These are phyloP conservation scores for Lactarius trivialis DNA, from an alignment of 768 basidiomycete species.

Conservation along the genomic window DNA sequence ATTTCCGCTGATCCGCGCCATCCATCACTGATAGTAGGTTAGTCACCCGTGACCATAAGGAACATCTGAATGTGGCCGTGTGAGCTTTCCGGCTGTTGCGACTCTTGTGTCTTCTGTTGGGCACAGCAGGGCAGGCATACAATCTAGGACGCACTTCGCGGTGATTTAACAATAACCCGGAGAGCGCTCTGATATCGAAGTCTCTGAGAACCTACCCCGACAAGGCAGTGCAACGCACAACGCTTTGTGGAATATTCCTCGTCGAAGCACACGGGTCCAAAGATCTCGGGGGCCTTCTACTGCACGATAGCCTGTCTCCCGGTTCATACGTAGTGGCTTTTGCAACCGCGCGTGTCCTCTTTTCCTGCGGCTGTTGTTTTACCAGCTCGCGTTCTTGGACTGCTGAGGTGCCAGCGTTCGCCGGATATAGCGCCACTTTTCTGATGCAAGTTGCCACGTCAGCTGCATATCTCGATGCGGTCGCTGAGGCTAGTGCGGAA, in stretches of 20 bases:
- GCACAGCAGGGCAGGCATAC: neutral
- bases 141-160: neutral
- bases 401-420: neutral
- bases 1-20: neutral
- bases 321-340: neutral
- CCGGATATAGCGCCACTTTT: constrained; percentile 6
- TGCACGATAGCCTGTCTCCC: neutral
- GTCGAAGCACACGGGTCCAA: neutral
- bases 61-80: neutral
- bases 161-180: neutral
- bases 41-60: neutral
- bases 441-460: constrained; percentile 14
- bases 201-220: neutral
- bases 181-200: neutral
- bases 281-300: neutral
- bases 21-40: neutral
- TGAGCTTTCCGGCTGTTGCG: neutral
- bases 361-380: neutral
- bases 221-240: too few relatives aligned
- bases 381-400: neutral
- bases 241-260: neutral
- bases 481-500: neutral
- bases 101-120: neutral
- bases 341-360: neutral
- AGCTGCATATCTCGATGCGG: neutral